Conservation (phyloP, 2,329 filamentous ascomycete species). For the Cordyceps farinosa region DNA sequence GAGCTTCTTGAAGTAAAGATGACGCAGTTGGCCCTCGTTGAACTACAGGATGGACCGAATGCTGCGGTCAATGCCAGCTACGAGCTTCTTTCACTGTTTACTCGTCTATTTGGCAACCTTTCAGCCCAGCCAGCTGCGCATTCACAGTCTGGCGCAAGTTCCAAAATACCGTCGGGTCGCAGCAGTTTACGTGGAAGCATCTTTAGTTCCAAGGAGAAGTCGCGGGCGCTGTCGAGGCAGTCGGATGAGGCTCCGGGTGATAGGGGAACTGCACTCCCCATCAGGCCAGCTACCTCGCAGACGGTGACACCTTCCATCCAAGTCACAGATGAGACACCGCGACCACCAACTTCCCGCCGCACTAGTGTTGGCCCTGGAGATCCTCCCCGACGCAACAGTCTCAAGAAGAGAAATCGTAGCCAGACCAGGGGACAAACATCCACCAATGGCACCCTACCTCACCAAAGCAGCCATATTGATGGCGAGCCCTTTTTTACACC, state of each 20-base stretch:
- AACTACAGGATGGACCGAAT: constrained; percentile 77
- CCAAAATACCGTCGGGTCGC: constrained; percentile 69
- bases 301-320: constrained; percentile 67
- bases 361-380: constrained; percentile 24
- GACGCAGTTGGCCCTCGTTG: constrained; percentile 82
- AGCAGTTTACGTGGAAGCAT: constrained; percentile 72
- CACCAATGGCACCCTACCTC: constrained; percentile 39
- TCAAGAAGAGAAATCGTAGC: constrained; percentile 52
- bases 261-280: constrained; percentile 31
- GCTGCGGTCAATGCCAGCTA: constrained; percentile 84
- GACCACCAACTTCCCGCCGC: constrained; percentile 34
- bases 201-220: constrained; percentile 58
- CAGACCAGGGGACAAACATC: constrained; percentile 43
- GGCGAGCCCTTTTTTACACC: constrained; percentile 51
- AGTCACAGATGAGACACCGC: constrained; percentile 63
- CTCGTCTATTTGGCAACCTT: constrained; percentile 66
- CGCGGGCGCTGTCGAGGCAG: constrained; percentile 40
- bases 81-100: constrained; percentile 79
- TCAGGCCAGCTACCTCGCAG: constrained; percentile 39
- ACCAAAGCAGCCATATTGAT: constrained; percentile 43
- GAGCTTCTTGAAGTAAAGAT: constrained; percentile 91
- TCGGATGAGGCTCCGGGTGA: constrained; percentile 36
- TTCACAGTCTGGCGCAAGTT: constrained; percentile 52
- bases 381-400: constrained; percentile 47
- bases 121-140: constrained; percentile 44